These are phyloP conservation scores for Neurospora terricola DNA, from an alignment of 495 filamentous ascomycete genomes.

Conservation along the genomic window DNA sequence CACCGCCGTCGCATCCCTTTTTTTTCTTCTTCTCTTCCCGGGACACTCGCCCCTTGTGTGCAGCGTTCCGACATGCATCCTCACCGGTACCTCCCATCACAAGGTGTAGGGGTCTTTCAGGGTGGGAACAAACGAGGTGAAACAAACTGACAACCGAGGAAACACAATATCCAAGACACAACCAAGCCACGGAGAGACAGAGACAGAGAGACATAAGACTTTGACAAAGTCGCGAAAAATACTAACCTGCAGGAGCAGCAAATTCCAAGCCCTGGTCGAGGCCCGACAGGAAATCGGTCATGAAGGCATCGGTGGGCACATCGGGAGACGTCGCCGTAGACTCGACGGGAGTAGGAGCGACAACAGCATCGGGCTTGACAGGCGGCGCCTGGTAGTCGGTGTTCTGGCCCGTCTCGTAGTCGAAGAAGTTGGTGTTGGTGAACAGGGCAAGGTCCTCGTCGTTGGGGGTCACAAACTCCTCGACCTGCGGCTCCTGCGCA, in stretches of 20 bases:
- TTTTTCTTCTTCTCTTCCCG: neutral
- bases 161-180: neutral
- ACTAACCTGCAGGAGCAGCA: neutral
- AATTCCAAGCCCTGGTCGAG: conserved; percentile 14
- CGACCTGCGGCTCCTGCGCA: conserved; percentile 54
- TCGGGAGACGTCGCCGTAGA: conserved; percentile 18
- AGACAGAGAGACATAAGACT: neutral
- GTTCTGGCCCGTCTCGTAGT: conserved; percentile 55
- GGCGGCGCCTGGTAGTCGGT: conserved; percentile 29
- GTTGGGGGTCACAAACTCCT: conserved; percentile 54
- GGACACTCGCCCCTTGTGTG: neutral
- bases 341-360: conserved; percentile 13
- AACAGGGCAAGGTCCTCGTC: conserved; percentile 72
- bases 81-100: neutral
- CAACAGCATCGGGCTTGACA: conserved; percentile 22
- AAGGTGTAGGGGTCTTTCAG: neutral
- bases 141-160: neutral
- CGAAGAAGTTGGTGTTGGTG: conserved; percentile 89
- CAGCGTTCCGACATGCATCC: neutral
- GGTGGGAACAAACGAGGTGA: neutral
- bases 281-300: conserved; percentile 29
- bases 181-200: neutral
- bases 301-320: conserved; percentile 21
- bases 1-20: neutral
- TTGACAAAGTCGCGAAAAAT: conserved; percentile 1